Evolutionary conservation across 148 eudicot species (phyloP).

Genomic region (Cornus suecica): DNA sequence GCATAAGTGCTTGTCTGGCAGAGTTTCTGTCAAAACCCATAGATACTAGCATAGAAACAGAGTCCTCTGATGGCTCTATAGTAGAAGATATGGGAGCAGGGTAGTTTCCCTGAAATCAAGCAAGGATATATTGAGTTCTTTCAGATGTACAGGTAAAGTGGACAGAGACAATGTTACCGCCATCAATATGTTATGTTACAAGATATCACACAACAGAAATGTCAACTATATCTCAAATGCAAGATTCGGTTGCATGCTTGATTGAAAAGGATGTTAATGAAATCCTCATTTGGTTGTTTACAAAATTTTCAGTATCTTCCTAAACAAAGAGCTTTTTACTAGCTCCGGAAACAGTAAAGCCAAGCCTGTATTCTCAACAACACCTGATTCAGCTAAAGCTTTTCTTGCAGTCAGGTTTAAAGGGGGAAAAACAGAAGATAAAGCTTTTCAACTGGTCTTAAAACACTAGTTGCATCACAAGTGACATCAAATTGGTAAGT

Average conservation of each 20-base stretch:
- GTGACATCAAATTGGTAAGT: neutral
- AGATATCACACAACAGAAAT: neutral
- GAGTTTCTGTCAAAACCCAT: constrained; percentile 88
- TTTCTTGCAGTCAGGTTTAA: too few relatives aligned
- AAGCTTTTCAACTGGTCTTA: neutral
- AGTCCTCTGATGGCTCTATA: constrained; percentile 75
- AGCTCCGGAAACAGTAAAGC: neutral
- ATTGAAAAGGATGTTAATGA: neutral
- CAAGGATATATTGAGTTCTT: neutral
- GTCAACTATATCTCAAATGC: neutral
- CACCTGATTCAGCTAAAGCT: neutral
- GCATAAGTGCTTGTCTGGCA: constrained; percentile 83
- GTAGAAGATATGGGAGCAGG: constrained; percentile 38
- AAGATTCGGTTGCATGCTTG: neutral
- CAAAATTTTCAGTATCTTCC: neutral
- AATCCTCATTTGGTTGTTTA: neutral
- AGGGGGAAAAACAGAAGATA: too few relatives aligned
- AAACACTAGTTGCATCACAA: neutral
- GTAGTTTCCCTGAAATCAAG: constrained; percentile 50
- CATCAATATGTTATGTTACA: neutral
- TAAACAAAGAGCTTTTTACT: neutral
- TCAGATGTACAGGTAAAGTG: neutral
- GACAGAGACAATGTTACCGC: neutral
- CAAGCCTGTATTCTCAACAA: neutral
- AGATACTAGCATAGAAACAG: constrained; percentile 68